A percentile compares a stretch with the other conserved stretches of the same genome.
Conservation (phyloP, 176 grass and related monocot genomes). For the Oryza punctata region DNA sequence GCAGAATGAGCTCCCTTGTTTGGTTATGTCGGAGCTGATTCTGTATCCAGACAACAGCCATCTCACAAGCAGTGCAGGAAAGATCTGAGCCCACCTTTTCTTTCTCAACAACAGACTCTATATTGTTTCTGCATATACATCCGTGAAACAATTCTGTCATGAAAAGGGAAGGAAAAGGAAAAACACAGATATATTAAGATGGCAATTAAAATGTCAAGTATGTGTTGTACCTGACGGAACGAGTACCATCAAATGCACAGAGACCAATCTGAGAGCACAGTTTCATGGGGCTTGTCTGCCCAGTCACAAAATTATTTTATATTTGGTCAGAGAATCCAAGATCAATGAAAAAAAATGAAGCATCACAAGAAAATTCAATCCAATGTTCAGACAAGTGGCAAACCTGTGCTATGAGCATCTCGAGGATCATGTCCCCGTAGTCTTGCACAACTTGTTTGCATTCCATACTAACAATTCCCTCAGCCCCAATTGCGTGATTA, state of each 20-base stretch:
- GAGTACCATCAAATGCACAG: constrained; percentile 73
- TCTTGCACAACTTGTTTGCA: constrained; percentile 87
- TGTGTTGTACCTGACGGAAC: constrained; percentile 61
- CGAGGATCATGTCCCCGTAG: constrained; percentile 85
- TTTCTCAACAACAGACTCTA: constrained; percentile 70
- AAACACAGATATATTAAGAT: background rate
- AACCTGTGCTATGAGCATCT: constrained; percentile 77
- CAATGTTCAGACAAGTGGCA: constrained; percentile 6
- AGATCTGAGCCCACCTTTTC: constrained; percentile 57
- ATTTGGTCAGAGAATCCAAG: constrained; percentile 11
- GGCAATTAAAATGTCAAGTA: background rate
- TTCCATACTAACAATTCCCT: constrained; percentile 83
- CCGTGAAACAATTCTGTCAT: constrained; percentile 20
- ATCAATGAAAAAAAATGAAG: constrained; percentile 2
- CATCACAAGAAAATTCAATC: background rate
- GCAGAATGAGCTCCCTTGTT: constrained; percentile 67
- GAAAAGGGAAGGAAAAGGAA: background rate
- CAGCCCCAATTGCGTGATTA: constrained; percentile 92
- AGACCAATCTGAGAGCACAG: constrained; percentile 76
- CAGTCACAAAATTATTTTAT: constrained; percentile 10
- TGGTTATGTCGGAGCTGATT: constrained; percentile 79
- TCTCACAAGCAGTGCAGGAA: constrained; percentile 86
- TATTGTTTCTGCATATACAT: constrained; percentile 58
- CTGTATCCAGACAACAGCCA: constrained; percentile 92
- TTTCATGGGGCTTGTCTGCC: constrained; percentile 65